Percentiles rank a stretch among this genome's conserved stretches.
Evolutionary conservation across 768 basidiomycete species (phyloP).

Genomic region (Tulasnella sp.): DNA sequence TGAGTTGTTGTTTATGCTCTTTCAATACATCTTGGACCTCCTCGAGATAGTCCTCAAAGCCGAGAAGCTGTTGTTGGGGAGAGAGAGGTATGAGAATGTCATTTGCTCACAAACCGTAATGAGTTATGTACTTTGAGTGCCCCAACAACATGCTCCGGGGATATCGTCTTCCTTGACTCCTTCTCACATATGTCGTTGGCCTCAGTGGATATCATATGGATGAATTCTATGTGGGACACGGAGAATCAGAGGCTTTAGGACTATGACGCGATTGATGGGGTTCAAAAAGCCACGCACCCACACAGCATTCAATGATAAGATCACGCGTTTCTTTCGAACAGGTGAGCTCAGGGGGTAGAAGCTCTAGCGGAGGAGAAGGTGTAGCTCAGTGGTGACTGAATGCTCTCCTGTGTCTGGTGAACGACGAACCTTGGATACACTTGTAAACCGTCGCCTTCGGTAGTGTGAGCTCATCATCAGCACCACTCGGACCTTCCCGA

Average conservation of each 20-base stretch:
- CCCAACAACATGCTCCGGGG: constrained; percentile 89
- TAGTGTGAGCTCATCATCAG: constrained; percentile 77
- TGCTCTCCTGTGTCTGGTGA: not conserved
- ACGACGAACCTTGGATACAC: constrained; percentile 72
- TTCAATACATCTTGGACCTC: constrained; percentile 90
- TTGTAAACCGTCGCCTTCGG: constrained; percentile 97
- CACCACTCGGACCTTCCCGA: constrained; percentile 63
- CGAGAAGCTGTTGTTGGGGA: constrained; percentile 54
- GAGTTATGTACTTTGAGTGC: constrained; percentile 64
- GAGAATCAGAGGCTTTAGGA: not conserved
- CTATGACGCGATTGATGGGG: not conserved
- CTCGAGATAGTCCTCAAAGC: constrained; percentile 80
- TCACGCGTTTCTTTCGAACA: constrained; percentile 97
- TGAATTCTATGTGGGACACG: constrained; percentile 64
- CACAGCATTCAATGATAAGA: constrained; percentile 95
- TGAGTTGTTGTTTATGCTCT: constrained; percentile 93
- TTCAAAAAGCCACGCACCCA: constrained; percentile 53
- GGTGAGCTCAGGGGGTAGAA: constrained; percentile 75
- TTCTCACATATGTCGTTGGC: constrained; percentile 98
- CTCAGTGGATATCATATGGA: constrained; percentile 92
- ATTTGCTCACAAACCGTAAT: not conserved
- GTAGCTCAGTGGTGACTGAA: not conserved
- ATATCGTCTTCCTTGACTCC: constrained; percentile 97
- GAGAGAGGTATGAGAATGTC: not conserved
- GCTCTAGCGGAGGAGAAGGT: constrained; percentile 42